These are phyloP conservation scores for Brassica incana DNA, from an alignment of 345 rosid species.

Conservation along the genomic window DNA sequence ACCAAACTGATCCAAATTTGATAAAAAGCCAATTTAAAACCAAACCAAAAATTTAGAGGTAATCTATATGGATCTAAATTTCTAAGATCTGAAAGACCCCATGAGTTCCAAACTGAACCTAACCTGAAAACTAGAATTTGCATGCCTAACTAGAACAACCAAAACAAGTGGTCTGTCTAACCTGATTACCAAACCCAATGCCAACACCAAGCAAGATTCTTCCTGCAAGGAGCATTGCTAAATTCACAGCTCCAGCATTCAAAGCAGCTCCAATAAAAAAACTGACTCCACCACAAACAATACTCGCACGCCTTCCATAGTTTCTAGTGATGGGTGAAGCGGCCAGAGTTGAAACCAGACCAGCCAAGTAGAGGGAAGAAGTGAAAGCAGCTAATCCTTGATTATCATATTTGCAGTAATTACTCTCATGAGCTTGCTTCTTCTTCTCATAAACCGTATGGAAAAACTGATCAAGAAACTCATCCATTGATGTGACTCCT, in stretches of 20 bases:
- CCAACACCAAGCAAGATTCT: slow-evolving; percentile 93
- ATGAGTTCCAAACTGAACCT: neutral
- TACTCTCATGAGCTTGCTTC: slow-evolving; percentile 76
- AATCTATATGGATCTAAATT: too few relatives aligned
- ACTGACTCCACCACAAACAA: slow-evolving; percentile 79
- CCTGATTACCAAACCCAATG: slow-evolving; percentile 99
- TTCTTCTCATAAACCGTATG: slow-evolving; percentile 59
- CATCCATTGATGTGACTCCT: slow-evolving; percentile 89
- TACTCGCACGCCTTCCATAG: slow-evolving; percentile 81
- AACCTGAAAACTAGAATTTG: neutral
- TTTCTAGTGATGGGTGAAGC: slow-evolving; percentile 78
- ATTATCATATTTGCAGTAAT: slow-evolving; percentile 86
- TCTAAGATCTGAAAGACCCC: too few relatives aligned
- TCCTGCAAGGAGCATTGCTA: slow-evolving; percentile 79
- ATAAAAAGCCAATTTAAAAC: too few relatives aligned
- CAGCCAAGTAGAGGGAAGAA: slow-evolving; percentile 88
- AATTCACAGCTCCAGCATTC: slow-evolving; percentile 68
- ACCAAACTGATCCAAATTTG: too few relatives aligned
- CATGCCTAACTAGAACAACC: neutral
- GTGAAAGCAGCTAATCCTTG: slow-evolving; percentile 87
- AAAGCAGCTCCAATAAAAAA: slow-evolving; percentile 71
- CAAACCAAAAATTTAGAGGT: too few relatives aligned
- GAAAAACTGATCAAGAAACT: slow-evolving; percentile 77
- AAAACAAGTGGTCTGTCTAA: slow-evolving; percentile 15
- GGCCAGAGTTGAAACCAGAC: slow-evolving; percentile 71